A percentile compares a stretch with the other conserved stretches of the same genome.
These are phyloP conservation scores for Canna indica DNA, from an alignment of 176 grass and related monocot species.

Conservation along the genomic window DNA sequence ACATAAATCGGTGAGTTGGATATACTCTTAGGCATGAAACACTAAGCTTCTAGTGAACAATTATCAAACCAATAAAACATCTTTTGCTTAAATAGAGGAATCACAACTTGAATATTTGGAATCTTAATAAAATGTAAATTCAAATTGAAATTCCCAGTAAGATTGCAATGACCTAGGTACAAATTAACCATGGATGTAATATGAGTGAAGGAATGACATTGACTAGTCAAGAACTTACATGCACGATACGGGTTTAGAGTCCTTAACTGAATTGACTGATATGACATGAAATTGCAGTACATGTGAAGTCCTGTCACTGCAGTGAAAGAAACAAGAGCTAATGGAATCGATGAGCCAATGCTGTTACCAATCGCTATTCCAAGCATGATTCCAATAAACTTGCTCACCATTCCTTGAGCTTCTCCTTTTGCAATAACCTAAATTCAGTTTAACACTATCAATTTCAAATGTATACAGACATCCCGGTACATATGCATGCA, in stretches of 20 bases:
- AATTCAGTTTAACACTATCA: slow-evolving; percentile 6
- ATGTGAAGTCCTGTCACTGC: slow-evolving; percentile 78
- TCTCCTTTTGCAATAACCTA: slow-evolving; percentile 99
- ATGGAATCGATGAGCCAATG: slow-evolving; percentile 65
- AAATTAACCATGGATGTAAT: not conserved
- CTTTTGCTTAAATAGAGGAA: not conserved
- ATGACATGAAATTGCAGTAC: slow-evolving; percentile 96
- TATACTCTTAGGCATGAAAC: not conserved
- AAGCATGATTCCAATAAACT: slow-evolving; percentile 79
- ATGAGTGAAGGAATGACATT: not conserved
- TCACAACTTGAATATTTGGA: too few species aligned
- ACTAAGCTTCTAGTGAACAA: not conserved
- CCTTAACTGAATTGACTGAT: slow-evolving; percentile 90
- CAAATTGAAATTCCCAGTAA: not conserved
- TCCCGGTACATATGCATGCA: not conserved
- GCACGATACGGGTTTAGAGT: slow-evolving; percentile 94
- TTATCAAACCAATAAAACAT: not conserved
- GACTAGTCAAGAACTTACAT: slow-evolving; percentile 45
- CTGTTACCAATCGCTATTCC: slow-evolving; percentile 76
- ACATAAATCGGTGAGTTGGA: not conserved
- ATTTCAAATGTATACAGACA: not conserved
- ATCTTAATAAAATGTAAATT: too few species aligned
- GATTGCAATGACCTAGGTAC: not conserved
- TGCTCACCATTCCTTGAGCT: slow-evolving; percentile 99
- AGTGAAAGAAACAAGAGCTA: slow-evolving; percentile 84